Evolutionary conservation across 1,139 yeast genomes (phyloP), one percentile per base, ranked within the genome.

Genomic region (Geotrichum citri-aurantii): DNA sequence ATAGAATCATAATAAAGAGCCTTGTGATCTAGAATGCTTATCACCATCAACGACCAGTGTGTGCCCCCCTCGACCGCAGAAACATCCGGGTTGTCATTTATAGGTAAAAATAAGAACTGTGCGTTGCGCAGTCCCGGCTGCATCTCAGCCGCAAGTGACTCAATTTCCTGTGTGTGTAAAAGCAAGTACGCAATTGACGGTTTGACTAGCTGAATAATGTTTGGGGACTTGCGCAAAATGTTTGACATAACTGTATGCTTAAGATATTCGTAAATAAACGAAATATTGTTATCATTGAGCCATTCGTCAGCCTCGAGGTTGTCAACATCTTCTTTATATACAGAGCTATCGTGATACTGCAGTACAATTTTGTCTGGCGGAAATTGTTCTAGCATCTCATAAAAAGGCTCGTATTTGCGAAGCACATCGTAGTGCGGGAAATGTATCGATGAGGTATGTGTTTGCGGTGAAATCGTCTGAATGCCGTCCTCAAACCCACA

Each of bases 281-380:
- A 76, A 46, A 88, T 79, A 63, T 85, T 82, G 66, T 85, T 85
- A 66, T 87, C 95, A 65, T 84, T 85, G 37, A 88, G 73, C 95
- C 95, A 87, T 66, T 85, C 86, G 33, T 81, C 87, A 53, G 77
- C 77, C 55, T 69, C 69, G 46, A 78, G 69, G 65, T 77, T 79
- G 57, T 65, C 72, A 21, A 82, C 61, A 65, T 82, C 86, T 49
- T 75, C 77, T 50, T 74, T 71, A 63, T 77, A 79, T 1, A 81
- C 70, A 0, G 81, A 72, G 5, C 78, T 73, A 61, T 78, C 81
- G 53, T 75, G 74, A 61, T 74, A 71, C 51, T 73, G 71, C 24
- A 61, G 53, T 8, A 59, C 53, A 10, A 53, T 53, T 24, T 48
- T 47, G 50, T 53, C 56, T 21, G 47, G 56, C 12, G 52, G 33